Conservation (phyloP, 2,329 filamentous ascomycete genomes). For the Cyphellophora europaea region DNA sequence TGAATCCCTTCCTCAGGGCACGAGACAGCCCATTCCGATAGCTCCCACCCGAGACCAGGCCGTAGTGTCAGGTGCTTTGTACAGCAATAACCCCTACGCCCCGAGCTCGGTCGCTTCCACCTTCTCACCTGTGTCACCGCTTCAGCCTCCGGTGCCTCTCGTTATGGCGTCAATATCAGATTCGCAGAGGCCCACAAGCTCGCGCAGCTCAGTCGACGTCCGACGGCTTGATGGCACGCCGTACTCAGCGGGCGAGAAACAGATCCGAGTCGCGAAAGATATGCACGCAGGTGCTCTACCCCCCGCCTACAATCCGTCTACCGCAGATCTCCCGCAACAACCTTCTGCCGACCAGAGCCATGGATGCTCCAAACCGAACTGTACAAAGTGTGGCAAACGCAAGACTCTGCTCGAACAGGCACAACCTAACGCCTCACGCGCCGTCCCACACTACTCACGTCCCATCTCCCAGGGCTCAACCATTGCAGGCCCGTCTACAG, state of each 20-base stretch:
- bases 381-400: slow-evolving; percentile 10
- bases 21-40: slow-evolving; percentile 12
- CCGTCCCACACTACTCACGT: background rate
- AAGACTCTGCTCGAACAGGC: slow-evolving; percentile 2
- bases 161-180: slow-evolving; percentile 4
- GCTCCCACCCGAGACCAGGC: slow-evolving; percentile 1
- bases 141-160: slow-evolving; percentile 6
- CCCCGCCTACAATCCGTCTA: slow-evolving; percentile 12
- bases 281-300: slow-evolving; percentile 18
- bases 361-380: slow-evolving; percentile 5
- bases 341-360: background rate
- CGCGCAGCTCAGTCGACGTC: slow-evolving; percentile 9
- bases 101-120: background rate
- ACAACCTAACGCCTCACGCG: background rate
- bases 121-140: slow-evolving; percentile 17
- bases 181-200: slow-evolving; percentile 4
- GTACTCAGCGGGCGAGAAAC: slow-evolving; percentile 11
- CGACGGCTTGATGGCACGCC: slow-evolving; percentile 15
- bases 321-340: background rate
- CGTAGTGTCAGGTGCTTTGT: background rate
- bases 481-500: background rate
- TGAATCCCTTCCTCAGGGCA: slow-evolving; percentile 10
- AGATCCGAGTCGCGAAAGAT: slow-evolving; percentile 18
- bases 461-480: background rate
- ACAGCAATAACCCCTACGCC: background rate